Percentiles rank a stretch among this genome's conserved stretches.
phyloP scores from a whole-genome alignment of 768 basidiomycete genomes.

The Boletus rubropictus region DNA sequence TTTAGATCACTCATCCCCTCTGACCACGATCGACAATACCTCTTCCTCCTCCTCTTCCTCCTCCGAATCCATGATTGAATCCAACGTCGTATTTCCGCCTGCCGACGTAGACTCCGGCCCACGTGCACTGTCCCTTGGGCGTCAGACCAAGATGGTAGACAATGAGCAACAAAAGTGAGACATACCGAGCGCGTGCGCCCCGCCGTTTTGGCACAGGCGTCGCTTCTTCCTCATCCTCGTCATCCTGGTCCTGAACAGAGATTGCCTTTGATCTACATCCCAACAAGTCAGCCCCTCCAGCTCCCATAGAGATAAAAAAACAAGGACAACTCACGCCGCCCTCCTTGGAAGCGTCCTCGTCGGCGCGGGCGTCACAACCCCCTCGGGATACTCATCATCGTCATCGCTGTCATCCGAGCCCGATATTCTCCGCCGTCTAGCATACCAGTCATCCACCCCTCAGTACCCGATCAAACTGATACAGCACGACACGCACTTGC shows the following conservation, averaged over 20 bases:
- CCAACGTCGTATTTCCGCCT: constrained; percentile 22
- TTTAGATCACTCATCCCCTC: neutral
- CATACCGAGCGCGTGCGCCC: constrained; percentile 7
- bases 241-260: constrained; percentile 25
- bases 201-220: constrained; percentile 30
- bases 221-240: constrained; percentile 34
- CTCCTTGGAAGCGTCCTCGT: constrained; percentile 52
- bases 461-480: neutral
- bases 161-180: neutral
- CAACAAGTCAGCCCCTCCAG: neutral
- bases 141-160: neutral
- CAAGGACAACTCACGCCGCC: constrained; percentile 43
- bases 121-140: constrained; percentile 1
- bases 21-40: neutral
- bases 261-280: constrained; percentile 34
- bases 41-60: constrained; percentile 35
- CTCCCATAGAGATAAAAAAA: neutral
- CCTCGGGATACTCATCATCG: constrained; percentile 37
- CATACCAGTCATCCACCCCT: neutral
- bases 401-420: constrained; percentile 44
- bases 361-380: constrained; percentile 31
- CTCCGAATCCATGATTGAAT: constrained; percentile 49
- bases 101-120: constrained; percentile 6
- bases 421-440: constrained; percentile 53
- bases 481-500: constrained; percentile 35